These are phyloP conservation scores for Helminthosporium solani DNA, from an alignment of 2,329 filamentous ascomycete species.

Conservation along the genomic window DNA sequence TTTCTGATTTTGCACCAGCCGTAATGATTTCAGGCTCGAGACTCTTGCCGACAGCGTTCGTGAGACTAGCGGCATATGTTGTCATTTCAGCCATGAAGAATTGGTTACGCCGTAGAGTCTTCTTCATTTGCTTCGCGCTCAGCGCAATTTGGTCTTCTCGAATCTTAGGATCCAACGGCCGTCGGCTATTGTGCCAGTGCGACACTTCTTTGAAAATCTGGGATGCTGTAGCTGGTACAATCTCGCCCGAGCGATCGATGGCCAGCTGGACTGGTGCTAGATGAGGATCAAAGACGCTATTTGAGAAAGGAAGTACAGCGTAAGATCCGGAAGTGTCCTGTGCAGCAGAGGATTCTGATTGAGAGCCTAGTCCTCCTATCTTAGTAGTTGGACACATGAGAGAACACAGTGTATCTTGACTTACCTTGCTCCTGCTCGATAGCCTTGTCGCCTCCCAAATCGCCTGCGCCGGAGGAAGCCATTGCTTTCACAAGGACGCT, in stretches of 20 bases:
- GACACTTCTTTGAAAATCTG: conserved; percentile 51
- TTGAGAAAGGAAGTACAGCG: conserved; percentile 50
- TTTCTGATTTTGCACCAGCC: conserved; percentile 38
- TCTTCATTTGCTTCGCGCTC: conserved; percentile 39
- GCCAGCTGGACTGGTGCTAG: conserved; percentile 47
- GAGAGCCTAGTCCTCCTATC: neutral
- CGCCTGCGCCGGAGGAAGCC: conserved; percentile 17
- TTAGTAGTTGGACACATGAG: neutral
- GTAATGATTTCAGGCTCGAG: conserved; percentile 67
- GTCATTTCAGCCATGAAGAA: conserved; percentile 67
- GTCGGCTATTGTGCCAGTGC: conserved; percentile 65
- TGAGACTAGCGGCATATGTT: conserved; percentile 69
- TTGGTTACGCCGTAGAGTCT: conserved; percentile 57
- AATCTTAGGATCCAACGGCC: conserved; percentile 48
- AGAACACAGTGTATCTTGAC: neutral
- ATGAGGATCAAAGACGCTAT: conserved; percentile 51
- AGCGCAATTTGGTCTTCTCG: conserved; percentile 27
- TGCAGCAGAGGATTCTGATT: conserved; percentile 8
- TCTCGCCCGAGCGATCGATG: conserved; percentile 35
- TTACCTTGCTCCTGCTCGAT: conserved; percentile 1
- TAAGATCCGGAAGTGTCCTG: conserved; percentile 14
- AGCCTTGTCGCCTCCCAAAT: conserved; percentile 6
- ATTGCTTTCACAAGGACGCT: conserved; percentile 21
- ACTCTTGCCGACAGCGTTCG: conserved; percentile 61
- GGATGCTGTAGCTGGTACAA: conserved; percentile 35